These are phyloP conservation scores for Moesziomyces antarcticus DNA, from an alignment of 1,284 basidiomycete species.

Conservation along the genomic window DNA sequence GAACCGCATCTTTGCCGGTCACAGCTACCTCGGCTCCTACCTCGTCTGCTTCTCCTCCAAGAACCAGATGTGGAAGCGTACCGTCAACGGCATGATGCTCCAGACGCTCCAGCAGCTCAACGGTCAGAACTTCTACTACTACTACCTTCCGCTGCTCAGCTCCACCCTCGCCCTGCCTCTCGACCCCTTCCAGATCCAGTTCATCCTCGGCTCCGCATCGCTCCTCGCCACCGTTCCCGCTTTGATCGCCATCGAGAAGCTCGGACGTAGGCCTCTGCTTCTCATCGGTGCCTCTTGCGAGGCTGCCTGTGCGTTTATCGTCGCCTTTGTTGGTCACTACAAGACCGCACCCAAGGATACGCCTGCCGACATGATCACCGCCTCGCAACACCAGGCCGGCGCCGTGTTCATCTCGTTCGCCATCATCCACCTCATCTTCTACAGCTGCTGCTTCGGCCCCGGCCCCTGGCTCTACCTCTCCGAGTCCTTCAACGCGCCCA, in stretches of 20 bases:
- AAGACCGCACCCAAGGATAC: constrained; percentile 73
- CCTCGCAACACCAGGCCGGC: constrained; percentile 70
- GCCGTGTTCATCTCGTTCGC: constrained; percentile 80
- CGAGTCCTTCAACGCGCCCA: constrained; percentile 74
- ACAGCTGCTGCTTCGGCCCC: constrained; percentile 79
- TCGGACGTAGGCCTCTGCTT: constrained; percentile 70
- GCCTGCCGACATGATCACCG: constrained; percentile 66
- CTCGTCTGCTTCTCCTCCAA: constrained; percentile 76
- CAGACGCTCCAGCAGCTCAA: constrained; percentile 79
- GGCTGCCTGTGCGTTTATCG: constrained; percentile 70
- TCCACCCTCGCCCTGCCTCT: constrained; percentile 77
- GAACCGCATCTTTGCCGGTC: constrained; percentile 73
- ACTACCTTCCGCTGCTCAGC: constrained; percentile 79
- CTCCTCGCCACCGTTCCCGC: constrained; percentile 60
- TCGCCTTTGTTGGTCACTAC: constrained; percentile 69
- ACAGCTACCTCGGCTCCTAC: constrained; percentile 74
- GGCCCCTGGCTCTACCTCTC: constrained; percentile 76
- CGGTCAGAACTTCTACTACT: constrained; percentile 85
- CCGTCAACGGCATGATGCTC: constrained; percentile 76
- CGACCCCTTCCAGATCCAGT: constrained; percentile 73
- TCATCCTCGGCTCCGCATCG: constrained; percentile 68
- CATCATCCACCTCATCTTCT: constrained; percentile 79
- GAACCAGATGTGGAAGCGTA: constrained; percentile 77
- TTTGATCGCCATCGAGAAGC: constrained; percentile 65
- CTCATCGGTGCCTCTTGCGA: constrained; percentile 68